Base-by-base conservation (phyloP, 2,329 filamentous ascomycete species). In the Colletotrichum sp. region DNA sequence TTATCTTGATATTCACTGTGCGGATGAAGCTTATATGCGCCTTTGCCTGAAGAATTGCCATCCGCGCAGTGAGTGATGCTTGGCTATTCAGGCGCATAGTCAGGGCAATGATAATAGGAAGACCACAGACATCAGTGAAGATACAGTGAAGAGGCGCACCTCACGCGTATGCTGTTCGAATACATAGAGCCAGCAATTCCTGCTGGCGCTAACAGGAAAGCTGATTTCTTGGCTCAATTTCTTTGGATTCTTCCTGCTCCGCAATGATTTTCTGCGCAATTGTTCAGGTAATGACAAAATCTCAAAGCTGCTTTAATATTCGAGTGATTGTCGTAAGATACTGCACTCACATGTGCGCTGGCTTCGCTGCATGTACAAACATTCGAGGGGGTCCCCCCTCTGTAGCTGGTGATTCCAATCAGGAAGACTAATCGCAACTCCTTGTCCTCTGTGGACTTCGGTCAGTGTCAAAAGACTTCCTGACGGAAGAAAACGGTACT, bases 71-170 rank as follows among this genome's bases (percentile, higher is more conserved):
- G 14, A 39, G 34, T 16, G 34, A 2, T 8, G 16, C 4, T 4
- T 6, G 9, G 39, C 39, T n/a, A 10, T 43, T n/a, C 4, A 4
- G 39, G 39, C 39, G 8, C 39, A n/a, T n/a, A 0, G 1, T n/a
- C 0, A 43, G 1, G 0, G 18, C 4, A 43, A 43, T 43, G 12
- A 43, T 5, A 18, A 1, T 5, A 43, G 36, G 7, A 0, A 18
- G 0, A 39, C 36, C 14, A 39, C 36, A 0, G 36, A 18, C 36
- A 18, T 0, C 16, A 18, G 36, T 0, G 36, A 18, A 16, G 16
- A 18, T 0, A 18, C 7, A 39, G 14, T 18, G 14, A 18, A 18
- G 16, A 43, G 36, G 36, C 16, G 7, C 39, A 43, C 2, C 18
- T 43, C 16, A 10, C 39, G 39, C 7, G 4, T 43, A n/a, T 5